A percentile compares a stretch with the other conserved stretches of the same genome.
Evolutionary conservation across 106 monocot species (phyloP).

Genomic region (Triglochin maritima): DNA sequence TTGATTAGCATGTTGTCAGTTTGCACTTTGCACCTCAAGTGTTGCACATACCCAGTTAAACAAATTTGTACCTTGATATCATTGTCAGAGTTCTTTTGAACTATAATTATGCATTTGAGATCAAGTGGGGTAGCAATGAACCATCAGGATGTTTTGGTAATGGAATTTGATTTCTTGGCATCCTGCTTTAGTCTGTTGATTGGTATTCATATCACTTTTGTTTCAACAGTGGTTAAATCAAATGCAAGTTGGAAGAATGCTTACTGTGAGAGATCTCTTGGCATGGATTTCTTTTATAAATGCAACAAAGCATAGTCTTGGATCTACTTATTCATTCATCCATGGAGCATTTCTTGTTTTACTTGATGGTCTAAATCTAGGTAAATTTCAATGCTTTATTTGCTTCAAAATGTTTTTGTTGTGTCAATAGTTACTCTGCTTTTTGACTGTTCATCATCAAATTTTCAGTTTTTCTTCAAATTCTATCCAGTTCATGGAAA

Average conservation of each 20-base stretch:
- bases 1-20: no score
- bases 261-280: slow-evolving; percentile 88
- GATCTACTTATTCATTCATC: slow-evolving; percentile 46
- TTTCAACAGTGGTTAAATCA: slow-evolving; percentile 71
- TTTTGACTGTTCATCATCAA: neutral
- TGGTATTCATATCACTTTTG: neutral
- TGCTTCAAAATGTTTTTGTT: neutral
- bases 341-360: slow-evolving; percentile 86
- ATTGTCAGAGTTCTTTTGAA: no score
- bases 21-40: no score
- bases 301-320: slow-evolving; percentile 49
- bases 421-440: neutral
- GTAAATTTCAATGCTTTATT: slow-evolving; percentile 21
- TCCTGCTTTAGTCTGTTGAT: no score
- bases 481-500: neutral
- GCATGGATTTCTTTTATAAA: slow-evolving; percentile 87
- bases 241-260: slow-evolving; percentile 56
- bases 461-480: no score
- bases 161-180: no score
- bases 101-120: no score
- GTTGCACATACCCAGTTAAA: no score
- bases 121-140: no score
- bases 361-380: slow-evolving; percentile 91
- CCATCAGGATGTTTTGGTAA: no score
- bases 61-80: no score